phyloP scores from a whole-genome alignment of 805 yeast genomes.

The Yarrowia bubula region DNA sequence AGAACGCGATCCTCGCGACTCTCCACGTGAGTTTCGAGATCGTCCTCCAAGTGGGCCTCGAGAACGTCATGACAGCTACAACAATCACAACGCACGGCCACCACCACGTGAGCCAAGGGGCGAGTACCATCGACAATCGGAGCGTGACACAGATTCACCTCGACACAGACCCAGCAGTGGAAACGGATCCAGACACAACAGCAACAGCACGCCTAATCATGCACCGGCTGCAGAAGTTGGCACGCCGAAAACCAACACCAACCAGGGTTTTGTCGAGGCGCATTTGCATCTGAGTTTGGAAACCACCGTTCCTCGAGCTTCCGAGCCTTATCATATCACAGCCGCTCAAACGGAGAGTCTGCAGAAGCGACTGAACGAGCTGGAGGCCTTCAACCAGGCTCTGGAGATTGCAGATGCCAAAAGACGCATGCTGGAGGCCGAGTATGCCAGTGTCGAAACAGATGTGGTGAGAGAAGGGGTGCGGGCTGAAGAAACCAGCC shows the following conservation, averaged over 20 bases:
- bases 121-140: background rate
- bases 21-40: background rate
- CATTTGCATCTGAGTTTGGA: background rate
- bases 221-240: background rate
- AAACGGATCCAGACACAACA: background rate
- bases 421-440: background rate
- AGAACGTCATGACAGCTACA: constrained; percentile 3
- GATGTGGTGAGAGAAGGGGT: constrained; percentile 5
- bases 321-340: background rate
- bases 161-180: background rate
- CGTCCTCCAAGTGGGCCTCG: constrained; percentile 2
- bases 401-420: constrained; percentile 6
- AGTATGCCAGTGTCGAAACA: constrained; percentile 3
- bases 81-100: background rate
- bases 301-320: background rate
- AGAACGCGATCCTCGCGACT: background rate
- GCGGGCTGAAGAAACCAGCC: constrained; percentile 1
- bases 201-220: background rate
- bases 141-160: background rate
- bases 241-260: background rate
- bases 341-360: background rate
- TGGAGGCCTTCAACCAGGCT: constrained; percentile 18
- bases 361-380: background rate
- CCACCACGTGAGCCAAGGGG: constrained; percentile 1
- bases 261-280: constrained; percentile 3